Evolutionary conservation across 331 rosid species (phyloP).

Genomic region (Erythrophleum ivorense): DNA sequence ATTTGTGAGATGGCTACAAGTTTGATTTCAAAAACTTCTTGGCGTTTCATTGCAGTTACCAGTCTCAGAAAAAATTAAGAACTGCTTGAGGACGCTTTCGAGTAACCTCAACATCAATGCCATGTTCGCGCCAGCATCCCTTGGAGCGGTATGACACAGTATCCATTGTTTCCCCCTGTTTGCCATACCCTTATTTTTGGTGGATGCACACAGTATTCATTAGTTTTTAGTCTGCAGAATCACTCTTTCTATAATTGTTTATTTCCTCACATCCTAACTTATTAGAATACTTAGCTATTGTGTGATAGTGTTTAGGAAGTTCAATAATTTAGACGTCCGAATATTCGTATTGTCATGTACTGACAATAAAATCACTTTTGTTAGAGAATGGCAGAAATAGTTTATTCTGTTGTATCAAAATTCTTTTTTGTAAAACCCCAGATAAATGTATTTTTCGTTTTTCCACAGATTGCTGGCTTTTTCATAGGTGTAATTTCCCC

Average conservation of each 20-base stretch:
- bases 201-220: too few species aligned
- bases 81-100: slow-evolving; percentile 25
- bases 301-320: too few species aligned
- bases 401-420: not conserved
- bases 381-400: not conserved
- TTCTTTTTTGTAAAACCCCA: not conserved
- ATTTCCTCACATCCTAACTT: too few species aligned
- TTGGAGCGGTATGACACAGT: slow-evolving; percentile 53
- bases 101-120: slow-evolving; percentile 41
- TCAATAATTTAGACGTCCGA: too few species aligned
- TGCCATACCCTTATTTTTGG: not conserved
- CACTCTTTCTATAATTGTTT: too few species aligned
- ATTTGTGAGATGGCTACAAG: slow-evolving; percentile 9
- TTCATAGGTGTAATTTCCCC: slow-evolving; percentile 45
- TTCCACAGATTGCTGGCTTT: slow-evolving; percentile 51
- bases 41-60: slow-evolving; percentile 40
- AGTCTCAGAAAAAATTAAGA: slow-evolving; percentile 33
- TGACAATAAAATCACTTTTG: too few species aligned
- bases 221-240: too few species aligned
- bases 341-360: too few species aligned
- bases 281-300: too few species aligned
- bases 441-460: not conserved
- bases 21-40: not conserved
- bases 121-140: slow-evolving; percentile 53
- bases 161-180: not conserved